phyloP scores from a whole-genome alignment of 768 basidiomycete species.

The Vishniacozyma victoriae region DNA sequence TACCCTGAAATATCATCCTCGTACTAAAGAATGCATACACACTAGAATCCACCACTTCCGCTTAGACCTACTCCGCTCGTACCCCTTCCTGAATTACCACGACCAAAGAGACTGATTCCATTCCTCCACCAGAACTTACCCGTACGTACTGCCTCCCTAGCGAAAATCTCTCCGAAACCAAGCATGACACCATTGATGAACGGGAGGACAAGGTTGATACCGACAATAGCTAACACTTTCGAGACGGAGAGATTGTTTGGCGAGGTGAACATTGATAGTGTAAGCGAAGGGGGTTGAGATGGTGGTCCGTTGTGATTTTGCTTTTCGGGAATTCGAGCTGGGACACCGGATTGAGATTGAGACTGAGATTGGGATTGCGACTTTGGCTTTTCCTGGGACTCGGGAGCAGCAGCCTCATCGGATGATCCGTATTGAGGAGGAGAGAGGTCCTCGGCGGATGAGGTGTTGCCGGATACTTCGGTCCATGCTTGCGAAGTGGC shows the following conservation, averaged over 20 bases:
- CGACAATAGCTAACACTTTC: conserved; percentile 40
- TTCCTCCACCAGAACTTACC: conserved; percentile 34
- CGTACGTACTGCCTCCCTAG: conserved; percentile 34
- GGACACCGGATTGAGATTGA: not conserved
- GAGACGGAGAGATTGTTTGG: conserved; percentile 32
- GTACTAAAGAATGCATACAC: not conserved
- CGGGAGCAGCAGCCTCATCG: conserved; percentile 1
- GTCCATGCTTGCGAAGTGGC: conserved; percentile 39
- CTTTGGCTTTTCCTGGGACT: not conserved
- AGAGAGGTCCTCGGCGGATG: conserved; percentile 24
- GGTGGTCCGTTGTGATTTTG: conserved; percentile 11
- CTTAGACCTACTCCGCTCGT: conserved; percentile 35
- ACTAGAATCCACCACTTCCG: conserved; percentile 38
- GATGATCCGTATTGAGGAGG: conserved; percentile 13
- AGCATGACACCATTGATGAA: conserved; percentile 48
- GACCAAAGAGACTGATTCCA: conserved; percentile 20
- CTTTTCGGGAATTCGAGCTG: no score
- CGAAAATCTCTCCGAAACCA: conserved; percentile 48
- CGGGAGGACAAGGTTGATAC: conserved; percentile 45
- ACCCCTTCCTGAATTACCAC: conserved; percentile 15
- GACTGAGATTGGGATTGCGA: not conserved
- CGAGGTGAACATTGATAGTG: conserved; percentile 41
- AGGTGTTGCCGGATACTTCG: conserved; percentile 19
- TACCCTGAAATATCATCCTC: not conserved
- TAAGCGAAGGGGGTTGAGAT: conserved; percentile 40